Evolutionary conservation across 1,284 basidiomycete genomes (phyloP), one percentile per base, ranked within the genome.

Genomic region (Fomes fomentarius): DNA sequence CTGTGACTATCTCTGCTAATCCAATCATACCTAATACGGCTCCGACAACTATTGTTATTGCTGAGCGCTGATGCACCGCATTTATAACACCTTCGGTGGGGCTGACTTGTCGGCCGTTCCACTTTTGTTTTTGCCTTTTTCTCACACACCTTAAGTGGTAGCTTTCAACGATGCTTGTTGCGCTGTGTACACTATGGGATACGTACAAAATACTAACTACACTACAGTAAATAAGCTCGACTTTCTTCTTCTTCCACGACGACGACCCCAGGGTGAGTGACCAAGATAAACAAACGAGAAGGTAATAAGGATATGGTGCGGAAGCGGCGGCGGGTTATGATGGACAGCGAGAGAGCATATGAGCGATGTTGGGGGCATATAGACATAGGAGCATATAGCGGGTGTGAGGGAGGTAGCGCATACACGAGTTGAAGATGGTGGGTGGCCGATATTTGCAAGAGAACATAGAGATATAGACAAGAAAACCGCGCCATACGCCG

Each of bases 291-390:
- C 52, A 53, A 52, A 22, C 43, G 46, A 39, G 47, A 56, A 54
- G 40, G 26, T 31, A 56, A 60, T 60, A 60, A 60, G 38, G 54
- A 56, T 60, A 59, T 39, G 54, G 39, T 38, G 52, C 54, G 52
- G 48, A 38, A 25, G 30, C 45, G 33, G 5, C 30, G 41, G 25
- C 47, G 40, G 43, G 54, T 33, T 39, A 15, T 22, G 28, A 28
- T 6, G 34, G 17, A 8, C 26, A 24, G 25, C 28, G 28, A 12
- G 35, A 30, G 49, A 28, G 26, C 30, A 51, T 50, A 46, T 26
- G 34, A 22, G 24, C 24, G n/a, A 17, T 12, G 24, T 25, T 41
- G 35, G 33, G 17, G 26, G 44, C 15, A 17, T 26, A 34, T 46
- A 33, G 24, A 50, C 15, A 44, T 25, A 11, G 22, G 19, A 24